Evolutionary conservation across 495 filamentous ascomycete species (phyloP).

Genomic region (Talaromyces proteolyticus): DNA sequence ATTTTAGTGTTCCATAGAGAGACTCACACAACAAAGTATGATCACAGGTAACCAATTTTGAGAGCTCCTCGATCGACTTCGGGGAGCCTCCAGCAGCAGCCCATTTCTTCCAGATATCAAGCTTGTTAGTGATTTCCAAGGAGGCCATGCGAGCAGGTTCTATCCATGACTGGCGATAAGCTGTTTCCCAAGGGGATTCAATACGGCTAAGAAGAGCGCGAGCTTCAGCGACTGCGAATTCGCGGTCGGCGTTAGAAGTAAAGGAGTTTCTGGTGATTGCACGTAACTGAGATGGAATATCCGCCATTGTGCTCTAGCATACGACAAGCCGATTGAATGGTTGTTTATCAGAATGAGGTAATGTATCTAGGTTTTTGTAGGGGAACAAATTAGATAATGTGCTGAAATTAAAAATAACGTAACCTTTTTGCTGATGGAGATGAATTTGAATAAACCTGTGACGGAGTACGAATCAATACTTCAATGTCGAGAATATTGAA

Average conservation of each 20-base stretch:
- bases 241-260: background rate
- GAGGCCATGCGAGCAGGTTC: conserved; percentile 1
- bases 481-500: too few species aligned
- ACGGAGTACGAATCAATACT: too few species aligned
- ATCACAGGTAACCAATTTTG: background rate
- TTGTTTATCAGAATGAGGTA: too few species aligned
- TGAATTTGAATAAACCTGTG: too few species aligned
- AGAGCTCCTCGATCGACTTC: background rate
- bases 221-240: background rate
- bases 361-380: too few species aligned
- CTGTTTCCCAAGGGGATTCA: conserved; percentile 1
- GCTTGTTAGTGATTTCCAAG: background rate
- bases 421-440: too few species aligned
- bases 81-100: background rate
- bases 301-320: too few species aligned
- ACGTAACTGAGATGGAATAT: too few species aligned
- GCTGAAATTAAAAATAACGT: too few species aligned
- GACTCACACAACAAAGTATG: background rate
- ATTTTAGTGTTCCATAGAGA: too few species aligned
- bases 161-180: conserved; percentile 1
- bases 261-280: background rate
- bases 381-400: too few species aligned
- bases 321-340: too few species aligned
- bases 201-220: background rate
- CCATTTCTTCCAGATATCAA: background rate